Base-by-base conservation (phyloP, 1,139 yeast genomes). In the Candida dubliniensis region DNA sequence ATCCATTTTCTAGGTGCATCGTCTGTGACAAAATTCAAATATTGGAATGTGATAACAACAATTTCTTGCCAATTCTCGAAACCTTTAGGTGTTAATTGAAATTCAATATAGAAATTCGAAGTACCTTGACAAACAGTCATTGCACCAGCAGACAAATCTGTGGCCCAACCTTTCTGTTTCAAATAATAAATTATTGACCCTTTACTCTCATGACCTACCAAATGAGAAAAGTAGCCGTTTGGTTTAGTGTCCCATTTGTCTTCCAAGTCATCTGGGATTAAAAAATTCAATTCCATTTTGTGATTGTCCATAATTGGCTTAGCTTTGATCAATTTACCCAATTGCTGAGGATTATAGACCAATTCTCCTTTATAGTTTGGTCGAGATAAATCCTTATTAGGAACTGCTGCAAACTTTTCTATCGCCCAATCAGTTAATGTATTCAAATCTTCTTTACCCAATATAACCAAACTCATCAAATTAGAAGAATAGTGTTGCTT, bases 131-230 rank as follows among this genome's bases (percentile, higher is more conserved):
- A 84, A 10, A 89, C 77, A 39, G 79, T 79, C 58, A 79, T 76
- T 35, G 81, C 77, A 8, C 96, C 96, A 29, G 93, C 82, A 30
- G 89, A 79, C 43, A 93, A 74, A 12, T 79, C 84, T 50, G 80
- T 85, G 5, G 90, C 96, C 89, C 93, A 88, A 9, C 93, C 87
- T 48, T 56, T 54, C 35, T 70, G 66, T 64, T 90, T 91, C 51
- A 91, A 76, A 52, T 74, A 76, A 44, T 82, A 77, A 32, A 88
- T 71, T 13, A 93, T 64, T 1, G 96, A 88, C 1, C 98, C 98
- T 43, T 82, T 74, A 43, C 79, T 88, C 67, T 93, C 98, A 61
- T 93, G 98, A 30, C 99, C 98, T 45, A 93, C 67, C 46, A 93
- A 71, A 61, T 91, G 97, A 24, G 93, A 79, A 53, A 72, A 77